phyloP scores from a whole-genome alignment of 495 filamentous ascomycete species.

The Pyronema omphalodes region DNA sequence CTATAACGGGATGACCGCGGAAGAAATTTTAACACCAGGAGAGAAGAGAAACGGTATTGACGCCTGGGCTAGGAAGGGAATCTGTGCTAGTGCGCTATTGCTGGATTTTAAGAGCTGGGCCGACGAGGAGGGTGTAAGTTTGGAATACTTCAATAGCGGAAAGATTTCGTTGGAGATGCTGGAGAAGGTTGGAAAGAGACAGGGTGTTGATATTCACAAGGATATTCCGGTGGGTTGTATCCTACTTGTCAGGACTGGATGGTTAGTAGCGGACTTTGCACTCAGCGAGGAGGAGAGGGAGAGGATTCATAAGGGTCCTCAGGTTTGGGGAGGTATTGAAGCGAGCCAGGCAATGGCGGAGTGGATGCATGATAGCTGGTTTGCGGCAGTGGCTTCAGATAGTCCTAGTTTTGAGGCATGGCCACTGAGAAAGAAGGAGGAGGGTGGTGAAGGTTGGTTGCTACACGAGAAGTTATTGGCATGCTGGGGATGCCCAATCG shows the following conservation, averaged over 20 bases:
- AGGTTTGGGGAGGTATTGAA: slow-evolving; percentile 39
- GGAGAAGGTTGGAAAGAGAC: slow-evolving; percentile 37
- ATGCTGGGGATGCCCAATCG: slow-evolving; percentile 44
- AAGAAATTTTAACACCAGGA: too few relatives aligned
- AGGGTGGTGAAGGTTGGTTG: slow-evolving; percentile 3
- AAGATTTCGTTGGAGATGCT: slow-evolving; percentile 42
- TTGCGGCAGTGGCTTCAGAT: slow-evolving; percentile 43
- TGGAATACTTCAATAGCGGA: slow-evolving; percentile 40
- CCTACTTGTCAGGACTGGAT: too few relatives aligned
- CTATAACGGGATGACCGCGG: too few relatives aligned
- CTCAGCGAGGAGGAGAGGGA: too few relatives aligned
- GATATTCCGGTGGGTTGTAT: slow-evolving; percentile 32
- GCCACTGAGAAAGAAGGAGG: slow-evolving; percentile 23
- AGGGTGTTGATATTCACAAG: slow-evolving; percentile 38
- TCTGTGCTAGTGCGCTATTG: too few relatives aligned
- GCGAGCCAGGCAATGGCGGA: slow-evolving; percentile 41
- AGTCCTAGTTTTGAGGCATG: slow-evolving; percentile 43
- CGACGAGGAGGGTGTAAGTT: slow-evolving; percentile 6
- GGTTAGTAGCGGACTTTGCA: too few relatives aligned
- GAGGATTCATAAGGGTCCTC: slow-evolving; percentile 27
- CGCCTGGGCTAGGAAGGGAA: too few relatives aligned
- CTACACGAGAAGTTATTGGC: slow-evolving; percentile 47
- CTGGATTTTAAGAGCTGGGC: too few relatives aligned
- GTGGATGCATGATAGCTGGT: slow-evolving; percentile 49
- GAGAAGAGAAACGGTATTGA: too few relatives aligned